A percentile compares a stretch with the other conserved stretches of the same genome.
phyloP scores from a whole-genome alignment of 805 yeast genomes.

The Schwanniomyces vanrijiae region DNA sequence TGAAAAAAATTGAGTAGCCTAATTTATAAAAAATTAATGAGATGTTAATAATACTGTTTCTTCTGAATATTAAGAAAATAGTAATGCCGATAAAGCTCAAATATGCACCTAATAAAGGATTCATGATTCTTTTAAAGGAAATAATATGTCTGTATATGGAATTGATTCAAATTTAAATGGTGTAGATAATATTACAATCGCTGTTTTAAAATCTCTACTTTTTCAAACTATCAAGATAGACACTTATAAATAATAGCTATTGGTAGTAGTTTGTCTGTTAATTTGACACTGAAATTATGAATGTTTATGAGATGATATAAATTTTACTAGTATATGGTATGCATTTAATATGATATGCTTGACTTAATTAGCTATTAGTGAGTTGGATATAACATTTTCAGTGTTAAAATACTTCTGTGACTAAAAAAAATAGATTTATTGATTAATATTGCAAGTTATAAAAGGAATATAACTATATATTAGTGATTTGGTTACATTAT shows the following conservation, averaged over 20 bases:
- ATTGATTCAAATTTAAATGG: constrained; percentile 16
- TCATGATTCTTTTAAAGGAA: constrained; percentile 21
- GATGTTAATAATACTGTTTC: constrained; percentile 25
- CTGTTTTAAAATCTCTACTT: constrained; percentile 56
- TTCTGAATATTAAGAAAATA: constrained; percentile 12
- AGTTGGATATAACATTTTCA: constrained; percentile 60
- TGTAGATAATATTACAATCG: constrained; percentile 27
- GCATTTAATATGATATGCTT: constrained; percentile 55
- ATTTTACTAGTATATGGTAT: constrained; percentile 56
- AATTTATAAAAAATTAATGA: constrained; percentile 30
- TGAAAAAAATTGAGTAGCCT: not conserved
- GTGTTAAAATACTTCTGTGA: constrained; percentile 51
- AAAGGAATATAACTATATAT: constrained; percentile 45
- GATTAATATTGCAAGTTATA: constrained; percentile 66
- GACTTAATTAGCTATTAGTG: constrained; percentile 64
- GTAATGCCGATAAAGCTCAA: constrained; percentile 45
- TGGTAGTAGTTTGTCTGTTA: constrained; percentile 68
- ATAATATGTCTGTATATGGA: not conserved
- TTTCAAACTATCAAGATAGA: constrained; percentile 53
- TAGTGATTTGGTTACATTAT: constrained; percentile 38
- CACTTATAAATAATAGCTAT: constrained; percentile 68
- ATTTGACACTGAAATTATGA: constrained; percentile 55
- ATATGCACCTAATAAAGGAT: constrained; percentile 18
- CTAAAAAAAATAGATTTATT: constrained; percentile 58
- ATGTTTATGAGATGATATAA: constrained; percentile 68